Conservation (phyloP, 352 stramenopile genomes). For the Thalassiosira hispida region DNA sequence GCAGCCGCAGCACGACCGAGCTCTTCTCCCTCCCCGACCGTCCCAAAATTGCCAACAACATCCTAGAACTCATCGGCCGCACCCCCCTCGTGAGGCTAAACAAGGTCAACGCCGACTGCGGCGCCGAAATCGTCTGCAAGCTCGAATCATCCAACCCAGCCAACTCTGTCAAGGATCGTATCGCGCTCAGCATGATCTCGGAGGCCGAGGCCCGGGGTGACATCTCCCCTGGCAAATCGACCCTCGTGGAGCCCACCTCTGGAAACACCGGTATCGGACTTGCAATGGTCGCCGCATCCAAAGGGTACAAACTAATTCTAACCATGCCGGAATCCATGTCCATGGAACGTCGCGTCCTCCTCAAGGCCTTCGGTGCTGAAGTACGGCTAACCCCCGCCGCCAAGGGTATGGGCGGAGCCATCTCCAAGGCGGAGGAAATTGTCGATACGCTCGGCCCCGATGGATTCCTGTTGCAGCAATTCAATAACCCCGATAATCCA, state of each 20-base stretch:
- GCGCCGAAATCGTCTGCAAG: slow-evolving; percentile 83
- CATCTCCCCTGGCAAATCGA: slow-evolving; percentile 84
- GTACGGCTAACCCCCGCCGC: slow-evolving; percentile 91
- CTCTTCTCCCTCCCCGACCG: slow-evolving; percentile 15
- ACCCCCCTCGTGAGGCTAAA: slow-evolving; percentile 93
- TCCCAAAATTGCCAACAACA: slow-evolving; percentile 91
- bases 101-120: slow-evolving; percentile 57
- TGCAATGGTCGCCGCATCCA: slow-evolving; percentile 94
- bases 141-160: slow-evolving; percentile 89
- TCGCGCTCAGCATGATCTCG: slow-evolving; percentile 92
- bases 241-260: slow-evolving; percentile 93
- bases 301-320: slow-evolving; percentile 94
- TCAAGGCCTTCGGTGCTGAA: slow-evolving; percentile 92
- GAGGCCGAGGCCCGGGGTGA: slow-evolving; percentile 89
- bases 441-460: slow-evolving; percentile 61
- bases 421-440: slow-evolving; percentile 86
- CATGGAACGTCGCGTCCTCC: slow-evolving; percentile 94
- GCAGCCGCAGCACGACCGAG: not conserved
- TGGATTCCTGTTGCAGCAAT: slow-evolving; percentile 90
- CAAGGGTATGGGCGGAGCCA: slow-evolving; percentile 84
- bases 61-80: slow-evolving; percentile 94
- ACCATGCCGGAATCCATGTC: slow-evolving; percentile 96
- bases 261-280: slow-evolving; percentile 98
- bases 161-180: slow-evolving; percentile 93
- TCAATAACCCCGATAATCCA: slow-evolving; percentile 96